Evolutionary conservation across 2,329 filamentous ascomycete species (phyloP).

Genomic region (Ascochyta pisi): DNA sequence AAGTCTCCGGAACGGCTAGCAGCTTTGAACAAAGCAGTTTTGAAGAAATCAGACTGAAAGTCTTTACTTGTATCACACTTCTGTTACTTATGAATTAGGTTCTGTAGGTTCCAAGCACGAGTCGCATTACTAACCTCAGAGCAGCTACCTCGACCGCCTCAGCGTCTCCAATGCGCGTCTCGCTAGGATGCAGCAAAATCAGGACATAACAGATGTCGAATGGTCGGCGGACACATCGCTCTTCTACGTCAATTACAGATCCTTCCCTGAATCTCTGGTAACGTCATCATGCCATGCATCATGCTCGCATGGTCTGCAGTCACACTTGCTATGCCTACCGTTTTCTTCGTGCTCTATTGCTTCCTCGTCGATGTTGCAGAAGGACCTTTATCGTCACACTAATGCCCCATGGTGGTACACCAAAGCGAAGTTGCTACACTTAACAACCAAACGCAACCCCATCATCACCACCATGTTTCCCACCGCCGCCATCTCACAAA

Average conservation of each 20-base stretch:
- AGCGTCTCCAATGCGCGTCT: slow-evolving; percentile 52
- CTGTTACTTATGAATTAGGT: slow-evolving; percentile 44
- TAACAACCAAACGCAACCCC: no score
- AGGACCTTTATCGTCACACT: no score
- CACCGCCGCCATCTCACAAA: no score
- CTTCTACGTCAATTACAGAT: slow-evolving; percentile 51
- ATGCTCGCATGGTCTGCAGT: slow-evolving; percentile 21
- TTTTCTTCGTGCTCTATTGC: no score
- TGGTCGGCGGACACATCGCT: slow-evolving; percentile 53
- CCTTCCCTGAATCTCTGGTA: no score
- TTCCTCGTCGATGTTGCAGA: no score
- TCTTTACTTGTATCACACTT: slow-evolving; percentile 39
- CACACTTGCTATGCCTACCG: no score
- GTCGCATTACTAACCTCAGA: background rate
- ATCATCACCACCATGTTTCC: no score
- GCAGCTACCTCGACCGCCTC: slow-evolving; percentile 52
- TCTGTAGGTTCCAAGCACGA: background rate
- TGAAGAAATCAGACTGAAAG: slow-evolving; percentile 38
- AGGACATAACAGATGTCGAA: slow-evolving; percentile 38
- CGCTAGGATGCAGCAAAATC: slow-evolving; percentile 49
- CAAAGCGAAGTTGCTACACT: no score
- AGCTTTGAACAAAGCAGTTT: slow-evolving; percentile 32
- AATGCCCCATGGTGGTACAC: no score
- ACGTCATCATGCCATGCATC: no score
- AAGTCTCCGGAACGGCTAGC: slow-evolving; percentile 27